Evolutionary conservation across 2,329 filamentous ascomycete genomes (phyloP).

Genomic region (Apiospora aurea): DNA sequence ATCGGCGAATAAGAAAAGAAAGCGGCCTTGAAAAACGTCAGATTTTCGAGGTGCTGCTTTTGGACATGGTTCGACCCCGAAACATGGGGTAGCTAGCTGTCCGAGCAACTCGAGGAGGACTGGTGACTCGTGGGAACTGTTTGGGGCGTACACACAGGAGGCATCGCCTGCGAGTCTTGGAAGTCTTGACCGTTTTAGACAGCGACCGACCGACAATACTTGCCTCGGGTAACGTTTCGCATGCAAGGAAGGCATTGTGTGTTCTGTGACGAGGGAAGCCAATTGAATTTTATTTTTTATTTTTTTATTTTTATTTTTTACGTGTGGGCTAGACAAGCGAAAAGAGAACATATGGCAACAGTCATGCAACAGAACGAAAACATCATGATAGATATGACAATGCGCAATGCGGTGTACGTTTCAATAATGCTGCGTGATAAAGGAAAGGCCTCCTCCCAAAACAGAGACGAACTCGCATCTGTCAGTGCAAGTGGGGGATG

Average conservation of each 20-base stretch:
- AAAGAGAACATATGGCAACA: not conserved
- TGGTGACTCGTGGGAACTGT: not conserved
- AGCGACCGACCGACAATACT: not conserved
- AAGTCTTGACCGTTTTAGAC: not conserved
- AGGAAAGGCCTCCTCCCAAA: not conserved
- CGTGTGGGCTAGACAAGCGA: not conserved
- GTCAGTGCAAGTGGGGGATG: slow-evolving; percentile 1
- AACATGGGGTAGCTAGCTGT: not conserved
- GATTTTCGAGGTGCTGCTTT: not conserved
- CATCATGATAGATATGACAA: not conserved
- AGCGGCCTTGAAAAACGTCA: not conserved
- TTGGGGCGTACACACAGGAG: not conserved
- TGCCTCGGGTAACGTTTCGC: not conserved
- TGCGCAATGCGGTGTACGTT: not conserved
- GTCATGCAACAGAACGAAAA: not conserved
- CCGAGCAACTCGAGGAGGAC: not conserved
- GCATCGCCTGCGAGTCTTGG: not conserved
- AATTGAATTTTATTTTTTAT: not conserved
- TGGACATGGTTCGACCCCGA: not conserved
- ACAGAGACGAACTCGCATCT: not conserved
- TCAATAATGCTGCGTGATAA: slow-evolving; percentile 1
- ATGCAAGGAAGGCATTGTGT: not conserved
- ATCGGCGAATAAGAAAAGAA: not conserved
- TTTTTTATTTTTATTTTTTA: not conserved
- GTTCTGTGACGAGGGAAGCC: not conserved